Evolutionary conservation across 495 filamentous ascomycete genomes (phyloP), one percentile per base, ranked within the genome.

Genomic region (Bacidia rubella): DNA sequence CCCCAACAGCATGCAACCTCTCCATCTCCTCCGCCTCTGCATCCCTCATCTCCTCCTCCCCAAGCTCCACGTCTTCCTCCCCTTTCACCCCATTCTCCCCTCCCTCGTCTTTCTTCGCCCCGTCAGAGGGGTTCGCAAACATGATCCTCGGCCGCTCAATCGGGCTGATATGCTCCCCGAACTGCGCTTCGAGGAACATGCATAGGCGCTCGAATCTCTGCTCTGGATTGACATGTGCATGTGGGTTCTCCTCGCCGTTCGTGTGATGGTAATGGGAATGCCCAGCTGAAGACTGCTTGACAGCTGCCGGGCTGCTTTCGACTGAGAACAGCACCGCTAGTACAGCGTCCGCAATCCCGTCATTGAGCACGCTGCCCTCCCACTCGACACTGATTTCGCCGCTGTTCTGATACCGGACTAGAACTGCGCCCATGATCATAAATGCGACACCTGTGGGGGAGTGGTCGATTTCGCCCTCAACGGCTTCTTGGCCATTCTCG

Each of bases 311-410:
- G 47, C 82, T 90, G 65, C 82, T 90, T 68, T 98, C 93, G 12
- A 94, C 81, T 0, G 81, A 85, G 54, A 94, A 76, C 10, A 98
- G 74, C 2, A 95, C 87, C 3, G 86, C 92, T 71, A 96, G 83
- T 15, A 95, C 85, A 11, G 92, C 87, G 67, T 98, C 92, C 5
- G 93, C 92, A 58, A 98, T 92, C 26, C 90, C 87, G 58, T 98
- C 92, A 61, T 97, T 98, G 58, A 95, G 79, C 76, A 94, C 85
- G 62, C 95, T 98, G 25, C 90, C 92, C 60, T 96, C 92, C 92
- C 92, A 98, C 63, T 95, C 88, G 1, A 96, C 68, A 60, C 90
- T 88, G 7, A 98, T 77, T 60, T 90, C 84, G 21, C 88, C 83
- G 52, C 74, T 79, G 43, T 64, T 70, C 24, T 78, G 69, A 61